Base-by-base conservation (phyloP, 805 yeast species). In the Nakazawaea ishiwadae region DNA sequence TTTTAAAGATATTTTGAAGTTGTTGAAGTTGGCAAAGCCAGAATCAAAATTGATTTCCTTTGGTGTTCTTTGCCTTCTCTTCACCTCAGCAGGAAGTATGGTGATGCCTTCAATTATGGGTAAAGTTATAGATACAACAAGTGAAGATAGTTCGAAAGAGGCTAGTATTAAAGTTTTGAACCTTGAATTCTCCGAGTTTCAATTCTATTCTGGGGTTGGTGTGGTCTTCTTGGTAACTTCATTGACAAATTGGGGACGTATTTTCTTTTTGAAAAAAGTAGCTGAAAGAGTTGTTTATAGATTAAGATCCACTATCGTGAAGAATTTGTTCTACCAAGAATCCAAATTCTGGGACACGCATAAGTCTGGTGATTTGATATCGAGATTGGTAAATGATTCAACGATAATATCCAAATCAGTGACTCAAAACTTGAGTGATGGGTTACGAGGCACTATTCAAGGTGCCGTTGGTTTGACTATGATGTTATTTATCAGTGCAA, bases 261-360 rank as follows among this genome's bases (percentile, higher is more conserved):
- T 84, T n/a, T 72, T 84, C 30, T 62, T 86, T 11, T 65, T 91
- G 54, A 75, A 90, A 49, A 68, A 81, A 2, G 84, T 85, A 10
- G 96, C 97, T 40, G 98, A 91, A 60, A 73, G 85, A 47, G 67
- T 91, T 28, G 95, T 90, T 46, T 91, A 96, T 7, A 73, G 93
- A 45, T 63, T 91, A 48, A 73, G 98, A 52, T 72, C 91, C 8
- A 71, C 86, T 42, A 77, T 91, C 28, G 77, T 88, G 59, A 77
- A 77, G 54, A 85, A 83, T 36, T 77, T 91, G 12, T 69, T 91
- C 42, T 78, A 79, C 35, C 96, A 90, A 56, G 96, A 90, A 59
- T 81, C 95, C 4, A 84, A 84, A 49, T 91, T 91, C 54, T 79
- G 90, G 63, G 98, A 91, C 54, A 79, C 79, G 24, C 89, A 93